Conservation (phyloP, 2,329 filamentous ascomycete genomes). For the Sporothrix protearum region DNA sequence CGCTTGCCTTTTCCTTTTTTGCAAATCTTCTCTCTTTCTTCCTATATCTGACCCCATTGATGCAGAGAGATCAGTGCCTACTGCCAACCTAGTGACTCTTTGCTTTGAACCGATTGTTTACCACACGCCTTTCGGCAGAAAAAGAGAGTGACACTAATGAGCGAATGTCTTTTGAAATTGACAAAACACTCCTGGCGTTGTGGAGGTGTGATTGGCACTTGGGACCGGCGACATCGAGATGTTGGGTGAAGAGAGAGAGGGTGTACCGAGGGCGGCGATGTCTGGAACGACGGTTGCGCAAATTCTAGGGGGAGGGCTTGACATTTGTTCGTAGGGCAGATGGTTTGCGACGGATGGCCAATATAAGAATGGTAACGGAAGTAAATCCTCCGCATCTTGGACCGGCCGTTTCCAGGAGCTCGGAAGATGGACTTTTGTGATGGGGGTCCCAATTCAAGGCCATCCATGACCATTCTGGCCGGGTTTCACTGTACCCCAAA, state of each 20-base stretch:
- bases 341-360: background rate
- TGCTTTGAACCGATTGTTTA: constrained; percentile 2
- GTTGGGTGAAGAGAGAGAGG: background rate
- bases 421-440: background rate
- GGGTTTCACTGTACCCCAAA: background rate
- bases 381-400: background rate
- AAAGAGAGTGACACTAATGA: background rate
- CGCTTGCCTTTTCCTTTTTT: background rate
- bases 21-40: background rate
- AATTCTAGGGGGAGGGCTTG: background rate
- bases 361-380: background rate
- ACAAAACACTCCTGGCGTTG: constrained; percentile 12
- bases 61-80: constrained; percentile 20
- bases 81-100: constrained; percentile 5
- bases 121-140: background rate
- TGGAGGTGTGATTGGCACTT: constrained; percentile 22
- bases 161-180: background rate
- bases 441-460: background rate
- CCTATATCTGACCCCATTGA: constrained; percentile 13
- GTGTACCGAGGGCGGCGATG: background rate
- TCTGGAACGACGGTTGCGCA: constrained; percentile 3
- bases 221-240: background rate
- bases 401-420: constrained; percentile 8
- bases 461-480: background rate
- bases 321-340: background rate